These are phyloP conservation scores for Spathaspora sp. DNA, from an alignment of 805 yeast genomes.

Conservation along the genomic window DNA sequence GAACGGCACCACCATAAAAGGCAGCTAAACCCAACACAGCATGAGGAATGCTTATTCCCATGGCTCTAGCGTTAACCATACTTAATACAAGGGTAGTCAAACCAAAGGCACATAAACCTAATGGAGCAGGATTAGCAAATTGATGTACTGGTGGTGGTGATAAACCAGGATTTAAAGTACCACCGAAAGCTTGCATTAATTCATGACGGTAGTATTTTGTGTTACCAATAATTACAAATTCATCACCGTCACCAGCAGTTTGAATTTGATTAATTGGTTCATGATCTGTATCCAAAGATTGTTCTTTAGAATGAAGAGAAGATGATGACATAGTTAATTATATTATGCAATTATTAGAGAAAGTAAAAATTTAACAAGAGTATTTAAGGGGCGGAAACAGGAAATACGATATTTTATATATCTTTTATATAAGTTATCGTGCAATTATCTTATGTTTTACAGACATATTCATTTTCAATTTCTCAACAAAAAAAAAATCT, in stretches of 20 bases:
- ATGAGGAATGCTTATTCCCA: constrained; percentile 49
- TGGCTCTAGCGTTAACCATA: constrained; percentile 53
- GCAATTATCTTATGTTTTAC: no score
- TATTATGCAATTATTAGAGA: not conserved
- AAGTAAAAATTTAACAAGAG: no score
- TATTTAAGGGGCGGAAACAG: no score
- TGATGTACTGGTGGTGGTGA: constrained; percentile 47
- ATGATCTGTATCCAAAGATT: constrained; percentile 7
- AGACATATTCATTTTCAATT: no score
- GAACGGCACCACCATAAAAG: constrained; percentile 64
- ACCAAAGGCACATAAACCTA: constrained; percentile 64
- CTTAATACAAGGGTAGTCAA: constrained; percentile 61
- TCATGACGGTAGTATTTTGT: constrained; percentile 34
- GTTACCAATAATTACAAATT: constrained; percentile 32
- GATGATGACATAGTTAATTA: not conserved
- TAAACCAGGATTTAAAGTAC: constrained; percentile 34
- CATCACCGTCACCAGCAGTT: constrained; percentile 32
- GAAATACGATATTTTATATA: no score
- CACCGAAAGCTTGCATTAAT: constrained; percentile 38
- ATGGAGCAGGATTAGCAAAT: constrained; percentile 66
- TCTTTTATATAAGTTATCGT: no score
- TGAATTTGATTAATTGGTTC: constrained; percentile 19
- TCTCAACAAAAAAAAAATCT: no score
- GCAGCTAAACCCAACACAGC: constrained; percentile 57
- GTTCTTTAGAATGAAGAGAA: constrained; percentile 11